Conservation (phyloP, 108 stramenopile genomes). For the Pseudonitzschia delicatissima region DNA sequence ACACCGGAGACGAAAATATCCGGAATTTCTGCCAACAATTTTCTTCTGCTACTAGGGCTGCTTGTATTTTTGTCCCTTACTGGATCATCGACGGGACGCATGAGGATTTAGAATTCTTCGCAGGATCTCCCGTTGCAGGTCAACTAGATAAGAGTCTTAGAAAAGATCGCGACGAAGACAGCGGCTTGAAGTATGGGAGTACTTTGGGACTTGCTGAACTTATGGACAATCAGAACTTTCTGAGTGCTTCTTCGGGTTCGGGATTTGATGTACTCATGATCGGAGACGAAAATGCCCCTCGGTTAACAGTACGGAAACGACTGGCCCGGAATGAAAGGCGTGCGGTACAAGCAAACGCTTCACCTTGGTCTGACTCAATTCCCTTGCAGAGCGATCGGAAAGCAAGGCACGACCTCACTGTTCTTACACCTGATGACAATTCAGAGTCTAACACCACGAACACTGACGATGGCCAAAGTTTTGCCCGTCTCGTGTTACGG, state of each 20-base stretch:
- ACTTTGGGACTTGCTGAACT: constrained; percentile 46
- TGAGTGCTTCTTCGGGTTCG: constrained; percentile 7
- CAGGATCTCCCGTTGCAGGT: constrained; percentile 36
- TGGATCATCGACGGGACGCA: constrained; percentile 58
- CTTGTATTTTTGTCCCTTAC: constrained; percentile 44
- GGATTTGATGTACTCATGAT: constrained; percentile 52
- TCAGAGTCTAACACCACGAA: neutral
- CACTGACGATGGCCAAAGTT: constrained; percentile 19
- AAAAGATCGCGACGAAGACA: constrained; percentile 7
- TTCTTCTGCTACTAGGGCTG: constrained; percentile 24
- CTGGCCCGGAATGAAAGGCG: constrained; percentile 17
- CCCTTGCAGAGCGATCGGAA: constrained; percentile 22
- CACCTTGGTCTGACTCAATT: constrained; percentile 60
- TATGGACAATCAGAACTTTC: constrained; percentile 30
- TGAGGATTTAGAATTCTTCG: constrained; percentile 47
- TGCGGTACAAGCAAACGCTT: constrained; percentile 6
- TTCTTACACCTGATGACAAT: constrained; percentile 28
- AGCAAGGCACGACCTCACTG: constrained; percentile 31
- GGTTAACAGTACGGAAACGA: constrained; percentile 39
- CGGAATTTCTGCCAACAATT: constrained; percentile 17
- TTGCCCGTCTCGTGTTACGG: constrained; percentile 45
- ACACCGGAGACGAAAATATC: constrained; percentile 17
- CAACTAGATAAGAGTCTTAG: constrained; percentile 21
- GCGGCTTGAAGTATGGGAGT: constrained; percentile 2
- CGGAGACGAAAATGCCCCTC: constrained; percentile 41